phyloP scores from a whole-genome alignment of 2,329 filamentous ascomycete species.

The Arthrobotrys entomopaga region DNA sequence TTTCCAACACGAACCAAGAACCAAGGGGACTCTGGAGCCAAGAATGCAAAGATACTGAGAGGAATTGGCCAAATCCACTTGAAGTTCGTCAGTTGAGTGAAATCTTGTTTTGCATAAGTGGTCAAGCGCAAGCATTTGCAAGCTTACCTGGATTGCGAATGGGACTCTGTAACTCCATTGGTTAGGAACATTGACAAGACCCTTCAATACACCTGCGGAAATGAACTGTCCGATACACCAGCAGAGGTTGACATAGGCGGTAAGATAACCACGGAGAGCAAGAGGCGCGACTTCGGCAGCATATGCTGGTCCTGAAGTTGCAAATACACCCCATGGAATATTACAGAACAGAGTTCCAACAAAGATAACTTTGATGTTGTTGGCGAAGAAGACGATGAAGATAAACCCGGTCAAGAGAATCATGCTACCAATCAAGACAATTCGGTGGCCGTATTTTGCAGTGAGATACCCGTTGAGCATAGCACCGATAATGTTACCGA shows the following conservation, averaged over 20 bases:
- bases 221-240: slow-evolving; percentile 68
- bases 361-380: slow-evolving; percentile 65
- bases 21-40: slow-evolving; percentile 75
- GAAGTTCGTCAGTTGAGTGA: slow-evolving; percentile 59
- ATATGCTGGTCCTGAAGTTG: slow-evolving; percentile 62
- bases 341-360: slow-evolving; percentile 67
- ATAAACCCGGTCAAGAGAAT: slow-evolving; percentile 65
- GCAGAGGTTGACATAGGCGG: slow-evolving; percentile 80
- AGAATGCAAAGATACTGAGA: slow-evolving; percentile 70
- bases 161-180: slow-evolving; percentile 62
- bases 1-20: slow-evolving; percentile 75
- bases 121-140: not conserved
- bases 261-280: slow-evolving; percentile 75
- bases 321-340: slow-evolving; percentile 67
- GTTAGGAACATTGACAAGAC: slow-evolving; percentile 61
- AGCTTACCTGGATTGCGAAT: slow-evolving; percentile 59
- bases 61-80: slow-evolving; percentile 82
- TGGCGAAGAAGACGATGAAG: slow-evolving; percentile 67
- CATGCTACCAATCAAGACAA: slow-evolving; percentile 66
- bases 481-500: slow-evolving; percentile 66
- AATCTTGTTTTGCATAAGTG: slow-evolving; percentile 32
- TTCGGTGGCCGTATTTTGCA: slow-evolving; percentile 67
- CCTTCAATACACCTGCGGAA: slow-evolving; percentile 63
- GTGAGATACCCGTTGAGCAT: slow-evolving; percentile 67
- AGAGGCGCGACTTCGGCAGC: slow-evolving; percentile 75